Percentiles rank a stretch among this genome's conserved stretches.
Evolutionary conservation across 768 basidiomycete genomes (phyloP).

Genomic region (Agrocybe praecox): DNA sequence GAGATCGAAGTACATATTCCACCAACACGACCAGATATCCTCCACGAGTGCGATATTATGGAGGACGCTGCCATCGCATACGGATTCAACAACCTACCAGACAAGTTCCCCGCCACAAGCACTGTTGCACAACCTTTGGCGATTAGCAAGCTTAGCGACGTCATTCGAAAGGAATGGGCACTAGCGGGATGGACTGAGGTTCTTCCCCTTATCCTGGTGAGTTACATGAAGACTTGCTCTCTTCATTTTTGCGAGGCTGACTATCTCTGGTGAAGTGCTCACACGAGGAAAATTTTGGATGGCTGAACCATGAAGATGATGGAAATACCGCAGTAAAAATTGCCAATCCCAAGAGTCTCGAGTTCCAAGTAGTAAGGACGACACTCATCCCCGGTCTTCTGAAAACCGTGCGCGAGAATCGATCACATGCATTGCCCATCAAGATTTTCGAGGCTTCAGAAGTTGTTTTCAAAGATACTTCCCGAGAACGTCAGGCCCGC

Average conservation of each 20-base stretch:
- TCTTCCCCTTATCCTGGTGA: constrained; percentile 88
- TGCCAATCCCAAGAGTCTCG: constrained; percentile 95
- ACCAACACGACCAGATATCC: constrained; percentile 95
- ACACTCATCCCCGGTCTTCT: constrained; percentile 94
- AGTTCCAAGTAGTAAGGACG: constrained; percentile 98
- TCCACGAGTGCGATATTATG: constrained; percentile 98
- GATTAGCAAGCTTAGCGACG: constrained; percentile 87
- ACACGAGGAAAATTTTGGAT: constrained; percentile 97
- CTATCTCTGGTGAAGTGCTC: constrained; percentile 70
- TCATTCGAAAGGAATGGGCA: constrained; percentile 89
- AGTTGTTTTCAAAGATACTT: constrained; percentile 84
- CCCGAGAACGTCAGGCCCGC: constrained; percentile 78
- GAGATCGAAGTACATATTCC: constrained; percentile 80
- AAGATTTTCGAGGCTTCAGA: constrained; percentile 94
- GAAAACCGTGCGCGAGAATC: constrained; percentile 96
- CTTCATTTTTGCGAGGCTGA: neutral
- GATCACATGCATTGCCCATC: constrained; percentile 89
- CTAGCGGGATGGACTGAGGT: constrained; percentile 96
- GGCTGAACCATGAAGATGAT: constrained; percentile 86
- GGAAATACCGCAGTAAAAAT: constrained; percentile 84
- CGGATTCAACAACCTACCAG: constrained; percentile 95
- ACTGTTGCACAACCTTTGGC: constrained; percentile 93
- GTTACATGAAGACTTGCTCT: constrained; percentile 24
- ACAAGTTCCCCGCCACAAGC: constrained; percentile 89
- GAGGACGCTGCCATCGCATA: constrained; percentile 98